Percentiles rank a stretch among this genome's conserved stretches.
phyloP scores from a whole-genome alignment of 306 rosid genomes.

The Citrullus mucosospermus region DNA sequence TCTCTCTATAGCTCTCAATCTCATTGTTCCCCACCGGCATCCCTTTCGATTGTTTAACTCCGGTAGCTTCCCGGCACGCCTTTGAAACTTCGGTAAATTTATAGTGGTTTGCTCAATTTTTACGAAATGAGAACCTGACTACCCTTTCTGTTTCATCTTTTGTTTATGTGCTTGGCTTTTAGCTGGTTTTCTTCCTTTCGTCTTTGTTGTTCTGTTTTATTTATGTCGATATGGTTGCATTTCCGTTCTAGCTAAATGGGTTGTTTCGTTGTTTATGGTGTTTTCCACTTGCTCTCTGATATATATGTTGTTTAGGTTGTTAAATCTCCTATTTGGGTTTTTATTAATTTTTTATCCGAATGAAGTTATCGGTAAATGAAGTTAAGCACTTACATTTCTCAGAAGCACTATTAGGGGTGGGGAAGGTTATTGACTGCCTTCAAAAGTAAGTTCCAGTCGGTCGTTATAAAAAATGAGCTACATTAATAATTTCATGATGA shows the following conservation, averaged over 20 bases:
- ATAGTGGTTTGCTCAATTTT: background rate
- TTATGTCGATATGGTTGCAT: background rate
- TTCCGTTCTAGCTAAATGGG: background rate
- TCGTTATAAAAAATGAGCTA: background rate
- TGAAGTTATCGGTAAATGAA: background rate
- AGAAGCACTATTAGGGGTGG: background rate
- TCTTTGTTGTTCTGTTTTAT: background rate
- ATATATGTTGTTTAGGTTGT: background rate
- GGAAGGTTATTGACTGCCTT: background rate
- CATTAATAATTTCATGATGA: background rate
- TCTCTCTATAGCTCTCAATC: background rate
- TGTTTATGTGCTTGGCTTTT: background rate
- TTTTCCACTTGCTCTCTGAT: background rate
- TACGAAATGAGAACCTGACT: background rate
- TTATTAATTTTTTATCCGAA: background rate
- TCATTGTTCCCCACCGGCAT: background rate
- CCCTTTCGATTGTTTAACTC: background rate
- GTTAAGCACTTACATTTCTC: background rate
- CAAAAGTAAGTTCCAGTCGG: background rate
- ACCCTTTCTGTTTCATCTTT: background rate
- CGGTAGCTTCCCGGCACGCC: background rate
- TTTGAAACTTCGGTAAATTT: background rate
- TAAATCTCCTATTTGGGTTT: background rate
- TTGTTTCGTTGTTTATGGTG: background rate
- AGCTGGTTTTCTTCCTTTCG: background rate